Conservation (phyloP, 225 moss, liverwort and hornwort species). For the Straminergon stramineum region DNA sequence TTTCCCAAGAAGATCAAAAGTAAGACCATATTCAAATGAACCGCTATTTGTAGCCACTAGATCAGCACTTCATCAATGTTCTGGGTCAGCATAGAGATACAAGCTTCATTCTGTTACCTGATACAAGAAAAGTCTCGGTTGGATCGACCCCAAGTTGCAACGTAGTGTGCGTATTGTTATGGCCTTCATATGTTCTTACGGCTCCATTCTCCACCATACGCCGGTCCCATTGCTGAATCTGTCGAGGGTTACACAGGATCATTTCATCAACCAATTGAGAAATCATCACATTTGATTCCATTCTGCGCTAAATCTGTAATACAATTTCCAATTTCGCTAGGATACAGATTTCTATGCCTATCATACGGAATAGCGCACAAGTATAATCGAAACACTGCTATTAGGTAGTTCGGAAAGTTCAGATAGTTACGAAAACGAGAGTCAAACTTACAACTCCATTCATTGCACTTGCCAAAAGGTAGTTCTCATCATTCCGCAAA, state of each 20-base stretch:
- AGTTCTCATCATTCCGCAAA: conserved; percentile 61
- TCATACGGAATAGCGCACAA: background rate
- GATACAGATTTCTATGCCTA: background rate
- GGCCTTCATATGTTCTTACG: conserved; percentile 69
- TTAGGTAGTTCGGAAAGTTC: background rate
- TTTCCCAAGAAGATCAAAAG: background rate
- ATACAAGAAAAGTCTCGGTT: conserved; percentile 70
- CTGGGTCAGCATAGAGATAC: background rate
- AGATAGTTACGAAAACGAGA: background rate
- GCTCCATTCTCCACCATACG: conserved; percentile 59
- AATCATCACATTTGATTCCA: background rate
- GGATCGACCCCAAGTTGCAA: conserved; percentile 83
- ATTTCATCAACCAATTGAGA: background rate
- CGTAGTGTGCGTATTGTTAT: conserved; percentile 57
- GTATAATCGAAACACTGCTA: background rate
- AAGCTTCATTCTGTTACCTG: conserved; percentile 31
- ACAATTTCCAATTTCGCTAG: background rate
- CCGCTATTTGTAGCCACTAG: background rate
- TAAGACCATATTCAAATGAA: background rate
- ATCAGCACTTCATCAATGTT: background rate
- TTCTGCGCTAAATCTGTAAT: background rate
- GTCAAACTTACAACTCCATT: conserved; percentile 65
- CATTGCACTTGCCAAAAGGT: conserved; percentile 90
- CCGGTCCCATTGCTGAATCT: conserved; percentile 94
- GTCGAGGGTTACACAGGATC: conserved; percentile 1